Percentiles rank a stretch among this genome's conserved stretches.
phyloP scores from a whole-genome alignment of 495 filamentous ascomycete species.

The Hypomontagnella submonticulosa region DNA sequence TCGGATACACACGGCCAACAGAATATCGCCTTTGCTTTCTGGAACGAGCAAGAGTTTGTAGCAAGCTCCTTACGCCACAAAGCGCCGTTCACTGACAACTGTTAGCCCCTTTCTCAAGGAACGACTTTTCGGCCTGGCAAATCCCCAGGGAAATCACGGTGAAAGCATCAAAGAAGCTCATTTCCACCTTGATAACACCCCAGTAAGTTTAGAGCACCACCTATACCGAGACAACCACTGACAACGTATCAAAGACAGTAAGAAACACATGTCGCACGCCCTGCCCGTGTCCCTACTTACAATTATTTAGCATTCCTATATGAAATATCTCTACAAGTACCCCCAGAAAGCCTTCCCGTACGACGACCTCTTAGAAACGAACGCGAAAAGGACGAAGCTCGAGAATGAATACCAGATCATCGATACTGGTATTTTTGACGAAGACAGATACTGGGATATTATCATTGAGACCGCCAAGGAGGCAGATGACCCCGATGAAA shows the following conservation, averaged over 20 bases:
- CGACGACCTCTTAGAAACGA: constrained; percentile 84
- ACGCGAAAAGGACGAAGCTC: constrained; percentile 74
- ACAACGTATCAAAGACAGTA: constrained; percentile 55
- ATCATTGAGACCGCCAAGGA: constrained; percentile 97
- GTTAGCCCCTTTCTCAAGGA: constrained; percentile 90
- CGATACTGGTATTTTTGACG: constrained; percentile 91
- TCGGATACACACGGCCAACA: constrained; percentile 90
- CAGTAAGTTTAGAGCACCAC: constrained; percentile 55
- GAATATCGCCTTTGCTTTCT: constrained; percentile 95
- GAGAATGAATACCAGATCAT: constrained; percentile 92
- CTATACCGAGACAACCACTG: constrained; percentile 26
- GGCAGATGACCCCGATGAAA: constrained; percentile 84
- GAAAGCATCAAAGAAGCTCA: constrained; percentile 96
- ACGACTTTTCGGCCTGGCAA: constrained; percentile 91
- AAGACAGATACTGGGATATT: constrained; percentile 95
- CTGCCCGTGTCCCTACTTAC: constrained; percentile 22
- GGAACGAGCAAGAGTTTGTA: constrained; percentile 93
- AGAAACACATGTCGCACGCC: constrained; percentile 29
- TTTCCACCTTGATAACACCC: constrained; percentile 96
- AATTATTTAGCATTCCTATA: constrained; percentile 84
- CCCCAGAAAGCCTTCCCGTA: constrained; percentile 93
- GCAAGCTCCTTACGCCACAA: not conserved
- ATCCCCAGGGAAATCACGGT: constrained; percentile 95
- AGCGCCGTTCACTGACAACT: constrained; percentile 24
- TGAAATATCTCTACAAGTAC: constrained; percentile 99